Evolutionary conservation across 2,329 filamentous ascomycete genomes (phyloP), one percentile per base, ranked within the genome.

Genomic region (Trichocomaceae sp.): DNA sequence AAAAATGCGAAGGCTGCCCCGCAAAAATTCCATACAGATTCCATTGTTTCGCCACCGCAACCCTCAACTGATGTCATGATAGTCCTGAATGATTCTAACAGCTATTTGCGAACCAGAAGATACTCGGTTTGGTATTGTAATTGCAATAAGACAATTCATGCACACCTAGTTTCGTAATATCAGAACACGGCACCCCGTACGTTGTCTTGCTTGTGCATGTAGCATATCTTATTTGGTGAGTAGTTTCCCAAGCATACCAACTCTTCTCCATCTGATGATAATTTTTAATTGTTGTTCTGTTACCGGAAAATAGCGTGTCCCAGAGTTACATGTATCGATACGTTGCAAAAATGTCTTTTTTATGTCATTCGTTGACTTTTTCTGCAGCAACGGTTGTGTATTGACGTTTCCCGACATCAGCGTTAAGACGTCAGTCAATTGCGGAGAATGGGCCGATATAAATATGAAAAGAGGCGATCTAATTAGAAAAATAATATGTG

Each of bases 321-420:
- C 19, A 20, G 15, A 37, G 10, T 52, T 52, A 52, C 50, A 52
- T 52, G 50, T 52, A 52, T 52, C 41, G 23, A 33, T 42, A 46
- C 23, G 29, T 52, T 46, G 31, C 5, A 7, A 8, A 20, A 41
- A 31, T 23, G 19, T 20, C 19, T 42, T 42, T 41, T 22, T 42
- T 8, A 17, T 22, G 5, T 35, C 12, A 35, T 35, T 35, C 31
- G 31, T 35, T 15, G 13, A 35, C 5, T 35, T 35, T 5, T 2
- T 15, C 31, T 15, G 13, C 10, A 35, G 31, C 31, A 35, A 33
- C 6, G 10, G 8, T 10, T 35, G n/a, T n/a, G n/a, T n/a, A 13
- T 35, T 35, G 31, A 35, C 31, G 31, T 35, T 35, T 2, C 15
- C 31, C 31, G 15, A 35, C 2, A 15, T 5, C 13, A 35, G 26